Evolutionary conservation across 495 filamentous ascomycete genomes (phyloP), one percentile per base, ranked within the genome.

Genomic region (Viridothelium virens): DNA sequence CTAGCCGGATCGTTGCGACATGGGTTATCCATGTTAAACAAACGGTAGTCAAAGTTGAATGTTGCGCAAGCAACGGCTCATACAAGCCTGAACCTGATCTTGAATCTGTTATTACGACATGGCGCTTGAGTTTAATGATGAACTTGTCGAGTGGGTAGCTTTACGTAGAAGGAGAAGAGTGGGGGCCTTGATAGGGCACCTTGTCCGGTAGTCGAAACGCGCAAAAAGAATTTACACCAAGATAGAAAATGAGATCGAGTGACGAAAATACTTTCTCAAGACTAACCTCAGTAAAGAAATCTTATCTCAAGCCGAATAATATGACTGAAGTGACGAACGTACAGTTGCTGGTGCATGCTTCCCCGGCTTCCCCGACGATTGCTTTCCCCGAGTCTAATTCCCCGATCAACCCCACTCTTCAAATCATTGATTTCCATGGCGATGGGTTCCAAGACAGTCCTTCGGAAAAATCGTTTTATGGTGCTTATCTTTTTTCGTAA

Each of bases 301-400:
- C 25, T 25, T 25, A 25, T 25, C 25, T 25, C 25, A 25, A 25
- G 1, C 25, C 25, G 25, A 25, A 25, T 25, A 25, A 25, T 25
- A 25, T 25, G 25, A 25, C 25, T 25, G 25, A 25, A 25, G 25
- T 25, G 25, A 25, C 25, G 25, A 25, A 25, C 25, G 25, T 25
- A 25, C 25, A 25, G 25, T 25, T 25, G 25, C 25, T 25, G 25
- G 25, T 25, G 25, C 41, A 14, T 44, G 48, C n/a, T 9, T 14
- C 18, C 53, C 14, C 36, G 53, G 5, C 3, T 59, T 59, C 53
- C 18, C 53, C 53, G 53, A 14, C 53, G 53, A 25, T 36, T 14
- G 53, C 53, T 59, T 59, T 59, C 31, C 53, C 53, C 53, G 31
- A 33, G n/a, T 4, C 53, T 59, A 5, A 59, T 59, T 59, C 53